Conservation (phyloP, 805 yeast genomes). For the Jamesozyma lodderae region DNA sequence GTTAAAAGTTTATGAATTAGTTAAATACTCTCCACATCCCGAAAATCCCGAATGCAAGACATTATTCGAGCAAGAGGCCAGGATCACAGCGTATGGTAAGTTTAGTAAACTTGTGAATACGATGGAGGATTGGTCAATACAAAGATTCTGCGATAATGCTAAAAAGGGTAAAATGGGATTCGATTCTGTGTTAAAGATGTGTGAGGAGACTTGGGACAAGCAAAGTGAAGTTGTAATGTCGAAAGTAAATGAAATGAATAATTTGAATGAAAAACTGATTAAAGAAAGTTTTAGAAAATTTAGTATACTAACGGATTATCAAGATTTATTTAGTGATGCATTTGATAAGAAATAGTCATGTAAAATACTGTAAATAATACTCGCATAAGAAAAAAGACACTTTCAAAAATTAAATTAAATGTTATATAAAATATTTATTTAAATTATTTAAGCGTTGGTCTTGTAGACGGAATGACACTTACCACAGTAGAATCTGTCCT, state of each 20-base stretch:
- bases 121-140: slow-evolving; percentile 87
- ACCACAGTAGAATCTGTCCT: slow-evolving; percentile 99
- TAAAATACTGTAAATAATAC: neutral
- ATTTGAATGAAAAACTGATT: slow-evolving; percentile 18
- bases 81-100: slow-evolving; percentile 75
- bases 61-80: slow-evolving; percentile 70
- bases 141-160: slow-evolving; percentile 84
- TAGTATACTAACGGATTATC: slow-evolving; percentile 10
- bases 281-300: slow-evolving; percentile 22
- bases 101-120: slow-evolving; percentile 64
- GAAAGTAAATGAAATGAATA: slow-evolving; percentile 23
- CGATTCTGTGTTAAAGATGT: slow-evolving; percentile 59
- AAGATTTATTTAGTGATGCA: slow-evolving; percentile 10
- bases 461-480: slow-evolving; percentile 95
- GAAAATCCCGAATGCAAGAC: slow-evolving; percentile 44
- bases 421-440: slow-evolving; percentile 3
- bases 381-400: slow-evolving; percentile 2
- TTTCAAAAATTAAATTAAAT: neutral
- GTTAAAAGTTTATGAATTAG: slow-evolving; percentile 77
- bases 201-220: slow-evolving; percentile 30
- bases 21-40: slow-evolving; percentile 66
- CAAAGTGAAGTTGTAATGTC: slow-evolving; percentile 17
- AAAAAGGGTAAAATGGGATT: slow-evolving; percentile 73
- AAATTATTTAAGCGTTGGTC: slow-evolving; percentile 26
- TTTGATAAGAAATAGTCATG: slow-evolving; percentile 4